Evolutionary conservation across 2,329 filamentous ascomycete genomes (phyloP).

Genomic region (Colletotrichum plurivorum): DNA sequence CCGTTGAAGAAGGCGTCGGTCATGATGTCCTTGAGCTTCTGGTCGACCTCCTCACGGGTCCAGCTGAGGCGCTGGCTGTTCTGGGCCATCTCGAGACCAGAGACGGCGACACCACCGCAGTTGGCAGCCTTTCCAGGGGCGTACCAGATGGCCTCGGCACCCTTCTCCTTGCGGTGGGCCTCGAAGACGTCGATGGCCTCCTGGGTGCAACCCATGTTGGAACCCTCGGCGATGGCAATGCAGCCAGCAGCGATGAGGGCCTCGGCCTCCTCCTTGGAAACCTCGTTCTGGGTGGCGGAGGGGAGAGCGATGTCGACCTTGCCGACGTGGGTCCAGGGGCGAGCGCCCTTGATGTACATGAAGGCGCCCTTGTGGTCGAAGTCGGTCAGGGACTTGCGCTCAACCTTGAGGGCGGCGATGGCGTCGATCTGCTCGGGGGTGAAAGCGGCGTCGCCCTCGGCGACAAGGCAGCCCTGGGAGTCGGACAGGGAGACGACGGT

Average conservation of each 20-base stretch:
- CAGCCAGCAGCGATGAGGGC: constrained; percentile 82
- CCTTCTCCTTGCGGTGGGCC: constrained; percentile 79
- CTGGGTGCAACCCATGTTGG: constrained; percentile 99
- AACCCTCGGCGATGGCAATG: constrained; percentile 93
- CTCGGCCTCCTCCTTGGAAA: constrained; percentile 90
- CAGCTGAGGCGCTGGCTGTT: constrained; percentile 91
- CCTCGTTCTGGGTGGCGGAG: constrained; percentile 97
- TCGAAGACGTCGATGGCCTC: constrained; percentile 96
- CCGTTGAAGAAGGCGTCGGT: constrained; percentile 92
- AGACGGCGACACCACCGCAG: constrained; percentile 96
- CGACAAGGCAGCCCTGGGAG: constrained; percentile 87
- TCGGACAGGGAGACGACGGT: constrained; percentile 95
- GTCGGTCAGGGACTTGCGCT: constrained; percentile 84
- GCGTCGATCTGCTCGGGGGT: constrained; percentile 82
- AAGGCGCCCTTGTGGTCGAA: constrained; percentile 77
- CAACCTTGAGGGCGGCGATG: constrained; percentile 89
- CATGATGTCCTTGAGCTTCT: constrained; percentile 95
- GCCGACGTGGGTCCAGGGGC: constrained; percentile 93
- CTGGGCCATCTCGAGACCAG: constrained; percentile 98
- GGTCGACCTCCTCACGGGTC: constrained; percentile 91
- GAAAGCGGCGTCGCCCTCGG: constrained; percentile 79
- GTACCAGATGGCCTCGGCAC: constrained; percentile 86
- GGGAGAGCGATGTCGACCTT: constrained; percentile 93
- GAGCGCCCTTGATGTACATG: constrained; percentile 88
- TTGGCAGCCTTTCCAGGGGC: constrained; percentile 97